Evolutionary conservation across 176 grass and related monocot genomes (phyloP), one percentile per base, ranked within the genome.

Genomic region (Paspalum notatum): DNA sequence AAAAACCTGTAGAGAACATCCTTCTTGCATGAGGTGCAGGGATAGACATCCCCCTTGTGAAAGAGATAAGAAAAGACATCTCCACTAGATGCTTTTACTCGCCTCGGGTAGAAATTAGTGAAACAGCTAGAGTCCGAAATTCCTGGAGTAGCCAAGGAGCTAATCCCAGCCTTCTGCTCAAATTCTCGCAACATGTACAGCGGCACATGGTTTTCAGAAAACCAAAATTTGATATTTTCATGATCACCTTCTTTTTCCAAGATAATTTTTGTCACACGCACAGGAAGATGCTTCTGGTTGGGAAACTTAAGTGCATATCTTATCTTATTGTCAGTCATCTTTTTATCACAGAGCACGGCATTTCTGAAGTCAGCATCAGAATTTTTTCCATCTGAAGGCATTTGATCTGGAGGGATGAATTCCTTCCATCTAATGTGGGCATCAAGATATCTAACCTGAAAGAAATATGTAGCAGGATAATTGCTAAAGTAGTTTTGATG

Each of bases 361-460:
- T 99, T 99, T 95, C 96, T 91, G 71, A 95, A 69, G 26, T 95
- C 96, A 41, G 75, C 66, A 66, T 99, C 96, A 58, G 76, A 70
- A 71, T 72, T 67, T 88, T 90, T 99, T 40, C 86, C 90, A 81
- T 93, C 92, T 77, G 84, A 89, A 76, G 69, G 61, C 79, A 74
- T 65, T 68, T 91, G 96, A 83, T 99, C 96, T 26, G 90, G 92
- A 66, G 82, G 90, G 78, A 91, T 78, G 82, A 99, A 86, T 51
- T 99, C 92, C 83, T 88, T 93, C 96, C 96, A 99, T 85, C 82
- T 99, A 79, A 99, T 91, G 68, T 99, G 90, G 55, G 88, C 71
- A 84, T 95, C 93, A 83, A 99, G 86, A 85, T 95, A 95, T 91
- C 96, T 99, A 46, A 99, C 90, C 96, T 99, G 96, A 80, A 75